Evolutionary conservation across 1,284 basidiomycete species (phyloP).

Genomic region (Fomes fomentarius): DNA sequence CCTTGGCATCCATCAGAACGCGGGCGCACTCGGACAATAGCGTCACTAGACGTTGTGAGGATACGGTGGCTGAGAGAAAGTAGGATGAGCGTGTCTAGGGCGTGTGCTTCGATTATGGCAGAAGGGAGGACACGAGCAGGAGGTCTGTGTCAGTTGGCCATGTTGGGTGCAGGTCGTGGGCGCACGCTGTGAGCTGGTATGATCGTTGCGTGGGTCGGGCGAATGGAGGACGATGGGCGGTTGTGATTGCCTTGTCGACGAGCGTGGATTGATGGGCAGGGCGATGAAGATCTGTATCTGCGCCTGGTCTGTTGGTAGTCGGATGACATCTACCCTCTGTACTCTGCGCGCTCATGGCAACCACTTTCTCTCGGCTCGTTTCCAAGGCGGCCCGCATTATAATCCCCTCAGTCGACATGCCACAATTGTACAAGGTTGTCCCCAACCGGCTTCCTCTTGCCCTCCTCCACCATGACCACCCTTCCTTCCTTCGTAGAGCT

Average conservation of each 20-base stretch:
- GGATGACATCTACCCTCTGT: constrained; percentile 20
- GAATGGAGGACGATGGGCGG: constrained; percentile 1
- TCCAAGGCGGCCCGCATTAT: constrained; percentile 34
- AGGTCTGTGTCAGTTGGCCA: too few relatives aligned
- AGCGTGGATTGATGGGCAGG: neutral
- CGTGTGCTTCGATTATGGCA: too few relatives aligned
- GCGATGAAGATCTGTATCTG: constrained; percentile 3
- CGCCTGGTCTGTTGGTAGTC: constrained; percentile 2
- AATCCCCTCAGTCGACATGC: constrained; percentile 28
- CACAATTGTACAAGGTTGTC: constrained; percentile 29
- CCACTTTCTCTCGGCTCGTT: constrained; percentile 34
- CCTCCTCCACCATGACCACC: constrained; percentile 52
- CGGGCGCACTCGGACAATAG: constrained; percentile 8
- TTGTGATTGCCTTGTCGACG: too few relatives aligned
- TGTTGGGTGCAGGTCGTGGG: neutral
- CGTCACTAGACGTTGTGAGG: constrained; percentile 15
- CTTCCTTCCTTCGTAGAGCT: constrained; percentile 85
- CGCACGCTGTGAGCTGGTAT: neutral
- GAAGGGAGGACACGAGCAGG: too few relatives aligned
- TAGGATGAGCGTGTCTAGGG: neutral
- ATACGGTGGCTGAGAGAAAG: constrained; percentile 4
- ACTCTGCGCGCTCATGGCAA: constrained; percentile 32
- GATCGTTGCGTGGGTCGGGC: constrained; percentile 8
- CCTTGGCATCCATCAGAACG: constrained; percentile 23
- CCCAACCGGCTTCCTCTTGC: constrained; percentile 30